These are phyloP conservation scores for Chrysoporthe austroafricana DNA, from an alignment of 2,329 filamentous ascomycete species.

Conservation along the genomic window DNA sequence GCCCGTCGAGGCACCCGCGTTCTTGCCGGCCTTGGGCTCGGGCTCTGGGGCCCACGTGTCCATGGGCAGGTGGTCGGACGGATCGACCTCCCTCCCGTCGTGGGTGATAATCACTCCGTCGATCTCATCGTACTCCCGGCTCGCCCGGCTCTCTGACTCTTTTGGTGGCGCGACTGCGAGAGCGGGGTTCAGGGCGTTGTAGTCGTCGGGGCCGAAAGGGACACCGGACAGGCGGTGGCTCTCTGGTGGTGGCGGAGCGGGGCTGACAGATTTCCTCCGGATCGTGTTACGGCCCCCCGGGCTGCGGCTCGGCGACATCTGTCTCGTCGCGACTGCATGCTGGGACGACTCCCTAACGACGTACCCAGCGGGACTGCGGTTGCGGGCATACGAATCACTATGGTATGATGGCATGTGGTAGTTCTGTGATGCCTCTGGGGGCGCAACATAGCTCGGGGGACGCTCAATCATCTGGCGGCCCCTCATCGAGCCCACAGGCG, in stretches of 20 bases:
- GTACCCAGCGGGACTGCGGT: constrained; percentile 42
- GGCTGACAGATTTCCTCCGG: constrained; percentile 70
- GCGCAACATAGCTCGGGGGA: constrained; percentile 32
- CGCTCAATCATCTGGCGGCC: constrained; percentile 45
- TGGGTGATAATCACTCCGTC: constrained; percentile 75
- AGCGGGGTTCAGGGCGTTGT: constrained; percentile 71
- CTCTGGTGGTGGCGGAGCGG: constrained; percentile 58
- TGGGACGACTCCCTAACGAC: constrained; percentile 38
- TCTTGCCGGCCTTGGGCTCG: constrained; percentile 57
- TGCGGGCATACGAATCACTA: constrained; percentile 45
- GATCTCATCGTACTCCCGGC: constrained; percentile 53
- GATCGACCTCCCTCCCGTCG: constrained; percentile 77
- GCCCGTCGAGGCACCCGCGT: constrained; percentile 38
- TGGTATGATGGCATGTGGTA: constrained; percentile 39
- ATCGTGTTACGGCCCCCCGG: constrained; percentile 54
- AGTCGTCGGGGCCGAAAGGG: constrained; percentile 77
- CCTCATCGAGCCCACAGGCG: constrained; percentile 45
- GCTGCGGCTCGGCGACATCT: constrained; percentile 44
- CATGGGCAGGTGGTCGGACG: constrained; percentile 78
- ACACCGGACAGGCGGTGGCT: constrained; percentile 61
- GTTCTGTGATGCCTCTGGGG: constrained; percentile 33
- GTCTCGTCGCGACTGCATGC: constrained; percentile 44
- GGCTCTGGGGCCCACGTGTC: constrained; percentile 79
- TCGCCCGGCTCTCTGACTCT: constrained; percentile 33
- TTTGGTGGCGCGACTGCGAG: constrained; percentile 42